Evolutionary conservation across 345 rosid species (phyloP).

Genomic region (Erysimum cheiranthoides): DNA sequence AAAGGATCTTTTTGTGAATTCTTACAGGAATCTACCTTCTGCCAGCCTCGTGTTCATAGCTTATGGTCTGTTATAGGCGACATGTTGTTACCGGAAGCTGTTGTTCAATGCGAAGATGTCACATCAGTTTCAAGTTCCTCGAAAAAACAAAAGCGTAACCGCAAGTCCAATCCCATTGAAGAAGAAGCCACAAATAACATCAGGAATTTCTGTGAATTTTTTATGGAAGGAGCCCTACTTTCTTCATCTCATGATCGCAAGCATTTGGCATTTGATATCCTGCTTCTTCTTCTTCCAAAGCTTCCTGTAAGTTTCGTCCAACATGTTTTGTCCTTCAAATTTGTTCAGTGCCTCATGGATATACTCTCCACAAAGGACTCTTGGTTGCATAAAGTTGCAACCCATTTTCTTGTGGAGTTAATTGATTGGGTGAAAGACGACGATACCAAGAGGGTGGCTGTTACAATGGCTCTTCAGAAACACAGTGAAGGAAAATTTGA

Average conservation of each 20-base stretch:
- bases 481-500: conserved; percentile 95
- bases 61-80: conserved; percentile 78
- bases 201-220: conserved; percentile 61
- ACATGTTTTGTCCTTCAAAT: conserved; percentile 67
- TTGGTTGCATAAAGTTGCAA: conserved; percentile 86
- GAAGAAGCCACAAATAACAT: conserved; percentile 74
- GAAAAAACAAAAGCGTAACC: conserved; percentile 79
- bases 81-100: conserved; percentile 75
- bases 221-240: conserved; percentile 80
- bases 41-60: conserved; percentile 95
- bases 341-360: conserved; percentile 92
- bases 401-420: conserved; percentile 74
- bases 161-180: conserved; percentile 71
- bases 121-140: conserved; percentile 64
- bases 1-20: conserved; percentile 31
- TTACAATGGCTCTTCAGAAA: conserved; percentile 81
- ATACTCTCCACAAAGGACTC: conserved; percentile 86
- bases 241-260: conserved; percentile 95
- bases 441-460: conserved; percentile 82
- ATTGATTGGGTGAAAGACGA: conserved; percentile 76
- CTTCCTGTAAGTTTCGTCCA: conserved; percentile 77
- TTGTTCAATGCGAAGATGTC: conserved; percentile 73
- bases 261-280: conserved; percentile 81
- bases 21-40: conserved; percentile 94
- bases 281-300: conserved; percentile 82